Evolutionary conservation across 139 green algal genomes (phyloP).

Genomic region (Choricystis sp.): DNA sequence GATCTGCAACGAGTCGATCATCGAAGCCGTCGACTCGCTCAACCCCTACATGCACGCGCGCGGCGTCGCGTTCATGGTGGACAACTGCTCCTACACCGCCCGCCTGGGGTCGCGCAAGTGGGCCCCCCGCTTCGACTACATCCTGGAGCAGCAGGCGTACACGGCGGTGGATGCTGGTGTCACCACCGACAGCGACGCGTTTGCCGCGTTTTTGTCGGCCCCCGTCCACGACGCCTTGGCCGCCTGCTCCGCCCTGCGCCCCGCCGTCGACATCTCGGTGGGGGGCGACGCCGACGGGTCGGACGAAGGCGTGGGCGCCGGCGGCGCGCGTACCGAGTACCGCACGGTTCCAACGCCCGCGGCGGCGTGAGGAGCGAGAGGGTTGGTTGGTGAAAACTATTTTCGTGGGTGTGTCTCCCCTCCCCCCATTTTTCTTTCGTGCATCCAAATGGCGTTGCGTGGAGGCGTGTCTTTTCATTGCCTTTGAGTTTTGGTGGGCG

Average conservation of each 20-base stretch:
- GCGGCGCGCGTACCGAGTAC: slow-evolving; percentile 71
- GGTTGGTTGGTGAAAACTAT: not conserved
- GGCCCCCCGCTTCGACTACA: slow-evolving; percentile 95
- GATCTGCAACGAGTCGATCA: slow-evolving; percentile 94
- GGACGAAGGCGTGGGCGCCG: slow-evolving; percentile 56
- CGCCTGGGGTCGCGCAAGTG: slow-evolving; percentile 94
- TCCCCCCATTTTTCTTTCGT: not conserved
- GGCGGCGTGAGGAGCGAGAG: not conserved
- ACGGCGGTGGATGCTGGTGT: slow-evolving; percentile 50
- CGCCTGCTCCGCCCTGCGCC: slow-evolving; percentile 78
- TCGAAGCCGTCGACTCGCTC: slow-evolving; percentile 83
- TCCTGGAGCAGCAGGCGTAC: slow-evolving; percentile 84
- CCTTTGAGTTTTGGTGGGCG: too few relatives aligned
- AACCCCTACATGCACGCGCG: slow-evolving; percentile 99
- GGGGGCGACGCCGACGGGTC: slow-evolving; percentile 42
- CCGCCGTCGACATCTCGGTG: slow-evolving; percentile 92
- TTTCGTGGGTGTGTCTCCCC: not conserved
- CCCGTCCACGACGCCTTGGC: slow-evolving; percentile 55
- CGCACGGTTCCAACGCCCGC: slow-evolving; percentile 6
- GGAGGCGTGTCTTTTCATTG: not conserved
- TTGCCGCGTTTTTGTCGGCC: slow-evolving; percentile 32
- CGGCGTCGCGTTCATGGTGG: slow-evolving; percentile 99
- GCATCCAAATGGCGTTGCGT: not conserved
- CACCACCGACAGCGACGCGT: slow-evolving; percentile 33
- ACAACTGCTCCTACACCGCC: slow-evolving; percentile 99